Percentiles rank a stretch among this genome's conserved stretches.
phyloP scores from a whole-genome alignment of 352 stramenopile genomes.

The Globisporangium perplexum region DNA sequence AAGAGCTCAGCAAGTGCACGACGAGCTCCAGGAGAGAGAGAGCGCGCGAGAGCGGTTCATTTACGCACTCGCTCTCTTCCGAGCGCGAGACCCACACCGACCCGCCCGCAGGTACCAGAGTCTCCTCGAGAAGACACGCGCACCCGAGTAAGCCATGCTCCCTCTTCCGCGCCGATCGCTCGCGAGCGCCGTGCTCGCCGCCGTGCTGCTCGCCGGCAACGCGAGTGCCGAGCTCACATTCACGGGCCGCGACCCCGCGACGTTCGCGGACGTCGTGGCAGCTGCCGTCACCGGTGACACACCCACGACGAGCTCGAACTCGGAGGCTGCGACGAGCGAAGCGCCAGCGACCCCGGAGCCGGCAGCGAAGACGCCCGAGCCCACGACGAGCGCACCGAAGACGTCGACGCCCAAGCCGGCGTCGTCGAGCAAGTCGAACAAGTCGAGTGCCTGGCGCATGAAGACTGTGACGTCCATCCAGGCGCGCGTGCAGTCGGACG shows the following conservation, averaged over 20 bases:
- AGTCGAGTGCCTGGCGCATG: constrained; percentile 5
- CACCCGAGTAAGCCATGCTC: background rate
- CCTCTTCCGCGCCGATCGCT: constrained; percentile 1
- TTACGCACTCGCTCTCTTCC: background rate
- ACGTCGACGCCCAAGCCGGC: background rate
- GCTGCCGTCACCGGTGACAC: background rate
- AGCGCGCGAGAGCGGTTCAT: background rate
- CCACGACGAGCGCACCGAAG: background rate
- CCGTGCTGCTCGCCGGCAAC: background rate
- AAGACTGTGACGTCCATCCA: constrained; percentile 22
- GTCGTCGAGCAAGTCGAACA: background rate
- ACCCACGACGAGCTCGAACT: background rate
- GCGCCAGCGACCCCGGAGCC: background rate
- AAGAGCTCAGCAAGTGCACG: no score
- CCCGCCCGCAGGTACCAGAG: background rate
- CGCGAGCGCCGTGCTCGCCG: constrained; percentile 1
- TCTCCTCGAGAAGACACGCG: background rate
- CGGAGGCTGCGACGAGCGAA: background rate
- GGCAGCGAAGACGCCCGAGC: background rate
- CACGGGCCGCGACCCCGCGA: constrained; percentile 4
- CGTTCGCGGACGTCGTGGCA: constrained; percentile 4
- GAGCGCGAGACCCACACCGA: background rate
- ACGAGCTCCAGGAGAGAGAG: no score
- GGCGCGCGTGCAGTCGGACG: constrained; percentile 25
- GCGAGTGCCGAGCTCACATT: constrained; percentile 1